Evolutionary conservation across 176 grass and related monocot genomes (phyloP).

Genomic region (Lolium multiflorum): DNA sequence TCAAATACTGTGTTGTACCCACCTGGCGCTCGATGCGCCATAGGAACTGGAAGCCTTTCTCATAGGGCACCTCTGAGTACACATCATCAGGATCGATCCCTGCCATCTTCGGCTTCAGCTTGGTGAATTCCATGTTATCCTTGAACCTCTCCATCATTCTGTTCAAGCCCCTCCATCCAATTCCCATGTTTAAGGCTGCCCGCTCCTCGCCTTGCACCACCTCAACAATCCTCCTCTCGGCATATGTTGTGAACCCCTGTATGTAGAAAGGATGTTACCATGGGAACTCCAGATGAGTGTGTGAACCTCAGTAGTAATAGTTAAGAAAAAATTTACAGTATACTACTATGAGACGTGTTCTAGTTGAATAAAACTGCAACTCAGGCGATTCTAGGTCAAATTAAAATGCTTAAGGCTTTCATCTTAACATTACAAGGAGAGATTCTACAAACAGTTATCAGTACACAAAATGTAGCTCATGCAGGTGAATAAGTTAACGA

Average conservation of each 20-base stretch:
- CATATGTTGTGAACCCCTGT: conserved; percentile 94
- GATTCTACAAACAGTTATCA: neutral
- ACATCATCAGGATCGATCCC: conserved; percentile 91
- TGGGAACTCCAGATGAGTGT: neutral
- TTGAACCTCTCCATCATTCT: conserved; percentile 88
- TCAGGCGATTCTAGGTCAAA: neutral
- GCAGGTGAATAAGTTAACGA: neutral
- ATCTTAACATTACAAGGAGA: neutral
- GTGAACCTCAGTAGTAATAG: neutral
- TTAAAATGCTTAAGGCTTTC: neutral
- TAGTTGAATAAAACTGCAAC: neutral
- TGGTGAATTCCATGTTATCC: conserved; percentile 96
- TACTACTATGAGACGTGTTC: neutral
- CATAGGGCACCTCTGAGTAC: conserved; percentile 89
- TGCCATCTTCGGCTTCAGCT: conserved; percentile 85
- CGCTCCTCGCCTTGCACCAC: conserved; percentile 87
- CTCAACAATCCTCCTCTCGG: conserved; percentile 96
- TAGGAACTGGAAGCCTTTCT: conserved; percentile 98
- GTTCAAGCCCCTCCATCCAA: conserved; percentile 86
- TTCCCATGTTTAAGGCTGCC: conserved; percentile 79
- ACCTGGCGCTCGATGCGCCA: conserved; percentile 97
- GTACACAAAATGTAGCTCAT: neutral
- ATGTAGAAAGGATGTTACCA: neutral
- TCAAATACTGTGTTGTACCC: neutral
- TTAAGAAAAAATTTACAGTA: neutral